Conservation (phyloP, 1,139 yeast genomes). For the Suhomyces maxii region DNA sequence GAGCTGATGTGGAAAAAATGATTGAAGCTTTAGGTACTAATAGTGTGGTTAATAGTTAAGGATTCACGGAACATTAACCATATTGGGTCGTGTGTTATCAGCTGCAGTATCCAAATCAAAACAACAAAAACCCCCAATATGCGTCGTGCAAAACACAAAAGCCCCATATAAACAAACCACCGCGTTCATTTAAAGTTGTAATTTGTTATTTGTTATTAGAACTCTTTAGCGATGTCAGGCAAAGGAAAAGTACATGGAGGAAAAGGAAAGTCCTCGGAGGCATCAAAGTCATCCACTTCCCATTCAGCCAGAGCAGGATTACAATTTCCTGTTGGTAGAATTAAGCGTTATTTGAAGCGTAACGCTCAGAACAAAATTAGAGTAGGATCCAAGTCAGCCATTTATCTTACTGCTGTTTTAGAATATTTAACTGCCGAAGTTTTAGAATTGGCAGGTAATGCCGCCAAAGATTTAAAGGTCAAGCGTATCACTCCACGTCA, state of each 20-base stretch:
- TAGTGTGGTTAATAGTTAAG: slow-evolving; percentile 40
- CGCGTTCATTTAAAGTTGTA: slow-evolving; percentile 9
- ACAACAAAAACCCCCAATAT: slow-evolving; percentile 1
- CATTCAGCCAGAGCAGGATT: slow-evolving; percentile 97
- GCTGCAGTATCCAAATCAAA: slow-evolving; percentile 5
- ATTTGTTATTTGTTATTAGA: slow-evolving; percentile 10
- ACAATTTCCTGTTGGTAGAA: slow-evolving; percentile 98
- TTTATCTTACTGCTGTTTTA: slow-evolving; percentile 92
- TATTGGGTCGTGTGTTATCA: background rate
- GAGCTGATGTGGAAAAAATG: slow-evolving; percentile 54
- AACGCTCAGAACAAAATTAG: slow-evolving; percentile 92
- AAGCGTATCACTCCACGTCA: slow-evolving; percentile 99
- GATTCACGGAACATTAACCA: background rate
- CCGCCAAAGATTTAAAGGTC: slow-evolving; percentile 97
- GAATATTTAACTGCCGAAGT: slow-evolving; percentile 98
- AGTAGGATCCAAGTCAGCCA: slow-evolving; percentile 97
- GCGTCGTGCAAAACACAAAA: slow-evolving; percentile 8
- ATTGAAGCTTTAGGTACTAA: slow-evolving; percentile 46
- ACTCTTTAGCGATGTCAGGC: slow-evolving; percentile 58
- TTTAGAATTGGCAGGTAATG: slow-evolving; percentile 97
- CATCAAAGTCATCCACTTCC: slow-evolving; percentile 68
- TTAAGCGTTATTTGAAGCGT: slow-evolving; percentile 89
- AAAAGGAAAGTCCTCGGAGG: slow-evolving; percentile 84
- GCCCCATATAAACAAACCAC: slow-evolving; percentile 11
- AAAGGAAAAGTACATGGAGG: slow-evolving; percentile 96